Conservation (phyloP, 1,139 yeast species). For the Geotrichum phurueaensis region DNA sequence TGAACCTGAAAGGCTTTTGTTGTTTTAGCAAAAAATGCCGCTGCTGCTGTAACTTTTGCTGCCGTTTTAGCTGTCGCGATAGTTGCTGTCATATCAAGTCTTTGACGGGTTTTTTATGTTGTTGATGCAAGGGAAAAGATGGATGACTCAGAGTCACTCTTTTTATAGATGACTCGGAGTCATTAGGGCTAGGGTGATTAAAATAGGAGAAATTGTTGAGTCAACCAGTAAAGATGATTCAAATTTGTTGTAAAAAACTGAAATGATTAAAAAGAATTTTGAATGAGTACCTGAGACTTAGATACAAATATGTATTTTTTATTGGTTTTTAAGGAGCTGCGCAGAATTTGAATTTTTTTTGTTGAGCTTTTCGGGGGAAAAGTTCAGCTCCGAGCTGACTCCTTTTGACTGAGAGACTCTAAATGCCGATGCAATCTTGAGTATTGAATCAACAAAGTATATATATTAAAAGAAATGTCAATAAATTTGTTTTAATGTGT, state of each 20-base stretch:
- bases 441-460: no score
- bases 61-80: not conserved
- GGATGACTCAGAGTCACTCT: not conserved
- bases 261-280: no score
- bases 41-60: constrained; percentile 6
- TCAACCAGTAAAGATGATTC: not conserved
- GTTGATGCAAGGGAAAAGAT: not conserved
- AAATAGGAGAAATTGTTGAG: not conserved
- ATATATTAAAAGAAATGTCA: no score
- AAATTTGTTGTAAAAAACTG: not conserved
- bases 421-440: no score
- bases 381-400: no score
- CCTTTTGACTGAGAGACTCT: no score
- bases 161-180: not conserved
- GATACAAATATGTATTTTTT: no score
- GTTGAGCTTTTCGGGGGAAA: no score
- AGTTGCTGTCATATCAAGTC: not conserved
- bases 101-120: not conserved
- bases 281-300: no score
- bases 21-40: constrained; percentile 7
- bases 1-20: constrained; percentile 29
- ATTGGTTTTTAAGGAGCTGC: no score
- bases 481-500: no score
- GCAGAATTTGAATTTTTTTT: no score
- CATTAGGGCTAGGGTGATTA: not conserved